These are phyloP conservation scores for Xerocomus potaroensis DNA, from an alignment of 768 basidiomycete genomes.

Conservation along the genomic window DNA sequence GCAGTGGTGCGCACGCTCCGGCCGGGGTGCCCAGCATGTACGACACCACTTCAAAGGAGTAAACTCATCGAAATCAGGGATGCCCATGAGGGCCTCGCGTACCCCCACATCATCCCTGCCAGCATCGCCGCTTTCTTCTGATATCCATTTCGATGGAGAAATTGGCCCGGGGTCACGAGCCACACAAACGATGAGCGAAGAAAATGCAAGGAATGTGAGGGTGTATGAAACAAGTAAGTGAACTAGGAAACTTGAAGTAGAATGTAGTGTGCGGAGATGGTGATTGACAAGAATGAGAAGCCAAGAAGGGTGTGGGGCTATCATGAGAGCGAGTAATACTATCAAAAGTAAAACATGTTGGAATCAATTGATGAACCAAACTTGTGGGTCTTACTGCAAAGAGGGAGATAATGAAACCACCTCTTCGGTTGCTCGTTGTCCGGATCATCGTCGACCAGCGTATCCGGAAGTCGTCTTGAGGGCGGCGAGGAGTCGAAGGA, in stretches of 20 bases:
- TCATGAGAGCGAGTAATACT: conserved; percentile 53
- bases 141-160: conserved; percentile 16
- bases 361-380: background rate
- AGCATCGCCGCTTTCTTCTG: conserved; percentile 26
- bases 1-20: conserved; percentile 80
- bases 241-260: conserved; percentile 41
- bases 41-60: conserved; percentile 69
- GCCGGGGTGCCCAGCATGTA: conserved; percentile 75
- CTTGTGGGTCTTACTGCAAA: conserved; percentile 41
- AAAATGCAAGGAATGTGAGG: conserved; percentile 64
- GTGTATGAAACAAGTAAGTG: conserved; percentile 61
- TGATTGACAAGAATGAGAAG: conserved; percentile 64
- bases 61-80: conserved; percentile 44
- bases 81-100: conserved; percentile 56
- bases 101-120: conserved; percentile 45
- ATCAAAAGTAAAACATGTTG: conserved; percentile 3
- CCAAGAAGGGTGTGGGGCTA: conserved; percentile 73
- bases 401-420: conserved; percentile 58
- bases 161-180: conserved; percentile 74
- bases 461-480: conserved; percentile 8
- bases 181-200: conserved; percentile 69
- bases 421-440: conserved; percentile 39
- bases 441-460: conserved; percentile 30
- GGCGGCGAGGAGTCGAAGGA: conserved; percentile 24
- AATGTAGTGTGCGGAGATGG: conserved; percentile 52